Percentiles rank a stretch among this genome's conserved stretches.
These are phyloP conservation scores for Tricholoma flavovirens DNA, from an alignment of 768 basidiomycete genomes.

Conservation along the genomic window DNA sequence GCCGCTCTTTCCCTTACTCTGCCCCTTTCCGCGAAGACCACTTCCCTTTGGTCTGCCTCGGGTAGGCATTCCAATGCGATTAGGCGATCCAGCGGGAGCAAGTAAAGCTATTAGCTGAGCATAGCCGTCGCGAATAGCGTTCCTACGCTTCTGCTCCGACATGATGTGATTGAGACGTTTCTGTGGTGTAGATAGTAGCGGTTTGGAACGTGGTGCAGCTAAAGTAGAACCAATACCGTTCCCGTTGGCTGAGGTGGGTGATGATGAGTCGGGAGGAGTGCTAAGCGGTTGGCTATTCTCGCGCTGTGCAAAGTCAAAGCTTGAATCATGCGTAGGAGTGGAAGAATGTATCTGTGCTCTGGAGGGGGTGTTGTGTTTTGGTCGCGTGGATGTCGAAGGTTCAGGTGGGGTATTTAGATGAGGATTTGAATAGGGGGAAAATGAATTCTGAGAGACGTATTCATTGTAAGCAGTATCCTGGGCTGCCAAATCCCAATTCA, in stretches of 20 bases:
- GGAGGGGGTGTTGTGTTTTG: slow-evolving; percentile 25
- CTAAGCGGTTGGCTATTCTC: slow-evolving; percentile 20
- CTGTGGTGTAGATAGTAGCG: slow-evolving; percentile 75
- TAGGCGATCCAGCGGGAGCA: slow-evolving; percentile 66
- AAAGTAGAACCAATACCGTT: slow-evolving; percentile 1
- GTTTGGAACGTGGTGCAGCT: slow-evolving; percentile 40
- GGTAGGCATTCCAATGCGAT: slow-evolving; percentile 67
- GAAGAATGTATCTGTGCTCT: slow-evolving; percentile 20
- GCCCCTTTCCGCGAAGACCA: slow-evolving; percentile 57
- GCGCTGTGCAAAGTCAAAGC: slow-evolving; percentile 16
- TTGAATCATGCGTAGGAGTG: slow-evolving; percentile 15
- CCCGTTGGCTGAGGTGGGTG: slow-evolving; percentile 11
- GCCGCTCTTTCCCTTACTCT: slow-evolving; percentile 84
- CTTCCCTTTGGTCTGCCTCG: slow-evolving; percentile 79
- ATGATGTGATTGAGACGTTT: slow-evolving; percentile 91
- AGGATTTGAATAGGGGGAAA: slow-evolving; percentile 42
- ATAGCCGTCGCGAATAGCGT: slow-evolving; percentile 88
- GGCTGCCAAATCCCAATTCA: slow-evolving; percentile 50
- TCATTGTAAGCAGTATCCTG: slow-evolving; percentile 28
- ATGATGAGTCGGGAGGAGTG: slow-evolving; percentile 26
- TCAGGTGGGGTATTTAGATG: slow-evolving; percentile 40
- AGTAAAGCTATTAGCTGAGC: slow-evolving; percentile 79
- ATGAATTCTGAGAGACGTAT: slow-evolving; percentile 17
- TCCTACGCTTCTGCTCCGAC: slow-evolving; percentile 90
- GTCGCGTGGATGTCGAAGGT: slow-evolving; percentile 32